Evolutionary conservation across 306 rosid genomes (phyloP), one percentile per base, ranked within the genome.

Genomic region (Casuarina glauca): DNA sequence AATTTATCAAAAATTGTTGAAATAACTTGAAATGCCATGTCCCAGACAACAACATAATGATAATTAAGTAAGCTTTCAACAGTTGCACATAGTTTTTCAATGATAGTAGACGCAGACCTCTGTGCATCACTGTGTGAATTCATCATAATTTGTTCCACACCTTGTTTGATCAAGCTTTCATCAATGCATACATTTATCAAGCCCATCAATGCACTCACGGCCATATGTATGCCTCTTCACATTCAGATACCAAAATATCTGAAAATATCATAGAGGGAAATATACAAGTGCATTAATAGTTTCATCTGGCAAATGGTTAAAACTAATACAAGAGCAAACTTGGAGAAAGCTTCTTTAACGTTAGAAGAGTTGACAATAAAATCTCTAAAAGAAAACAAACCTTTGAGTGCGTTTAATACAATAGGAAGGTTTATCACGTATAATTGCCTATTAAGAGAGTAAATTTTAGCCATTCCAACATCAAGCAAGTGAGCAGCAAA

Each of bases 221-320:
- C 91, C 6, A 97, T 86, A 11, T 77, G 84, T 79, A 83, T 76
- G 58, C 97, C 88, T 92, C 98, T 83, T 92, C 97, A 35, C 89
- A 93, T 69, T 89, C 97, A 55, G 95, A 26, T 26, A 1, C 32
- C 32, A 26, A 26, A 26, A 26, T 1, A 26, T 26, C 1, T 26
- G 32, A 26, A 90, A 60, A 26, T 26, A 26, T 26, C 1, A 26
- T 0, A 26, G 32, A 41, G 16, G 57, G 19, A 57, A 68, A 44
- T 73, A 43, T 35, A 41, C 58, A 81, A 51, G 15, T 81, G 9
- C 20, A 38, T 50, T 57, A 60, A 13, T 39, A 49, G 9, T 26
- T 26, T 26, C 32, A 0, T 26, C 1, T 26, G 32, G 32, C 1
- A 26, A 16, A 62, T 48, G 50, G 48, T 9, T 19, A 48, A 26